A percentile compares a stretch with the other conserved stretches of the same genome.
phyloP scores from a whole-genome alignment of 2,329 filamentous ascomycete genomes.

The Trichoderma citrinoviride region DNA sequence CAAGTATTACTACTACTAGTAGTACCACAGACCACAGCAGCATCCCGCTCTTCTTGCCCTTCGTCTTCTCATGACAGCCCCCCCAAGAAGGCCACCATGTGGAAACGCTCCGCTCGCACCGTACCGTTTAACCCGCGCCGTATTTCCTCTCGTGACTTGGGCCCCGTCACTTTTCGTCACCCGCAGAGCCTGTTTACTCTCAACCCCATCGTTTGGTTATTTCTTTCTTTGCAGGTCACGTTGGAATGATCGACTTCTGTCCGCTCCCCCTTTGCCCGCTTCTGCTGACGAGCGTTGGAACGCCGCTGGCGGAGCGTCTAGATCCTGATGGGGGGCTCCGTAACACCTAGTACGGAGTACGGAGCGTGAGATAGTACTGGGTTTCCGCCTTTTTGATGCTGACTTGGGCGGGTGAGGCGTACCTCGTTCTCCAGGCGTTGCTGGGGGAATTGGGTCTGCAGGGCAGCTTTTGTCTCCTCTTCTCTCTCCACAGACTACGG shows the following conservation, averaged over 20 bases:
- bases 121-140: constrained; percentile 23
- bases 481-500: not conserved
- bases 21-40: too few species aligned
- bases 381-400: not conserved
- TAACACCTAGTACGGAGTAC: too few species aligned
- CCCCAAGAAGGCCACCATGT: not conserved
- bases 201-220: not conserved
- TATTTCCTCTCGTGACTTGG: not conserved
- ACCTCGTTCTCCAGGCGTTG: not conserved
- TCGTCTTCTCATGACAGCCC: too few species aligned
- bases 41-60: too few species aligned
- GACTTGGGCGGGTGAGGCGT: not conserved
- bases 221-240: not conserved
- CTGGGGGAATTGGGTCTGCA: not conserved
- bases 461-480: not conserved
- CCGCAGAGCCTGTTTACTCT: not conserved
- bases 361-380: too few species aligned
- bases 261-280: constrained; percentile 15
- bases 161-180: constrained; percentile 6
- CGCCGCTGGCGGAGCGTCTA: not conserved
- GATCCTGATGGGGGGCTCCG: not conserved
- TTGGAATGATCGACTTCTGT: not conserved
- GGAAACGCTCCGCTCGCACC: constrained; percentile 23
- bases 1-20: too few species aligned
- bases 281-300: constrained; percentile 6